Conservation (phyloP, 805 yeast species). For the Grigorovia jiainica region DNA sequence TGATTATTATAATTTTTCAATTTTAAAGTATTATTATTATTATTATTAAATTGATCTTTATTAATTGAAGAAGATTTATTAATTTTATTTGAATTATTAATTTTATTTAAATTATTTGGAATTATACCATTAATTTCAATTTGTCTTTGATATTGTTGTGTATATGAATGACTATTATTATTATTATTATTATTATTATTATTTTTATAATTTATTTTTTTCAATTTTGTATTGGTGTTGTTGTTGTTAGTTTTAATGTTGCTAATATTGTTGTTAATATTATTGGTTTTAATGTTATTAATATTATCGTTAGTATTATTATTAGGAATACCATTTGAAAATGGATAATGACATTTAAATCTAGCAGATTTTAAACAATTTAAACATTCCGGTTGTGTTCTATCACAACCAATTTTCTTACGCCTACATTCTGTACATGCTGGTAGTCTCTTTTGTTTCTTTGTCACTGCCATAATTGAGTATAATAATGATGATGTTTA, state of each 20-base stretch:
- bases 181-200: background rate
- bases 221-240: background rate
- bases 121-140: background rate
- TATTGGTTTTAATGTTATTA: background rate
- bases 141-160: background rate
- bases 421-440: constrained; percentile 25
- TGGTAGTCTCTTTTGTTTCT: constrained; percentile 13
- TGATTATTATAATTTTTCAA: background rate
- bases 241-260: background rate
- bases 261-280: background rate
- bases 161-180: background rate
- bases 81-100: background rate
- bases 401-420: constrained; percentile 34
- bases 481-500: too few relatives aligned
- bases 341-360: constrained; percentile 9
- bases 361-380: constrained; percentile 25
- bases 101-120: background rate
- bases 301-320: background rate
- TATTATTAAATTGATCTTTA: background rate
- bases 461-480: background rate
- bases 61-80: too few relatives aligned
- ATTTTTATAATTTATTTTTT: background rate
- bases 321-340: background rate
- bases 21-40: background rate
- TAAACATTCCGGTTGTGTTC: constrained; percentile 34